A percentile compares a stretch with the other conserved stretches of the same genome.
These are phyloP conservation scores for Hypoxylon perforatum DNA, from an alignment of 495 filamentous ascomycete genomes.

Conservation along the genomic window DNA sequence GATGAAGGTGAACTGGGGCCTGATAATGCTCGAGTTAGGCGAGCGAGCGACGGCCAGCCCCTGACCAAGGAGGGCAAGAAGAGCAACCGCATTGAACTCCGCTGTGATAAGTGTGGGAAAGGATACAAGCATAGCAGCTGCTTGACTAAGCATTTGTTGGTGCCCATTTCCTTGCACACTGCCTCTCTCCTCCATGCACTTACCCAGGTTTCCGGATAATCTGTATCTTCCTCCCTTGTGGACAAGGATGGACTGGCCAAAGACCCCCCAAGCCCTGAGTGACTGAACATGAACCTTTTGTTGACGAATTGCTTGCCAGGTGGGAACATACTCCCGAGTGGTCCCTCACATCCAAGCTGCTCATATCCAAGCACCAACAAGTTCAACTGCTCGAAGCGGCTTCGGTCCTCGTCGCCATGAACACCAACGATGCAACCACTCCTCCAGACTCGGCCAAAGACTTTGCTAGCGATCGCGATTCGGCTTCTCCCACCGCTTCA, in stretches of 20 bases:
- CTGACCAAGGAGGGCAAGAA: conserved; percentile 82
- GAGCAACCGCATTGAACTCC: conserved; percentile 80
- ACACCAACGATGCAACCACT: conserved; percentile 65
- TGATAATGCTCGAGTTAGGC: conserved; percentile 76
- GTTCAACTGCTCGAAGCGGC: conserved; percentile 97
- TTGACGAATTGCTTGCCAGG: conserved; percentile 68
- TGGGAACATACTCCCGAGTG: conserved; percentile 99
- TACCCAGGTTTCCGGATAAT: conserved; percentile 45
- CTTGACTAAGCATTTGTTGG: conserved; percentile 99
- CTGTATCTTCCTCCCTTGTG: conserved; percentile 38
- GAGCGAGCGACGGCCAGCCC: conserved; percentile 88
- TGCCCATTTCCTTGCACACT: conserved; percentile 68
- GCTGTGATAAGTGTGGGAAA: conserved; percentile 98
- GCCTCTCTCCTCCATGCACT: conserved; percentile 52
- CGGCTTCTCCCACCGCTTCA: conserved; percentile 80
- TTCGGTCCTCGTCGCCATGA: conserved; percentile 94
- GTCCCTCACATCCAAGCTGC: conserved; percentile 95
- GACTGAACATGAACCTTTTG: conserved; percentile 46
- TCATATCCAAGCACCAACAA: conserved; percentile 99
- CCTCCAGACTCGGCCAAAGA: conserved; percentile 71
- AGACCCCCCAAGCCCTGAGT: conserved; percentile 38
- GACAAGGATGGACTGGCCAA: conserved; percentile 36
- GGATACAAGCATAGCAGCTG: conserved; percentile 99
- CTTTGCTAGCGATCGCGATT: conserved; percentile 80
- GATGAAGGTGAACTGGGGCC: conserved; percentile 67